phyloP scores from a whole-genome alignment of 768 basidiomycete genomes.

The Steccherinum ochraceum region DNA sequence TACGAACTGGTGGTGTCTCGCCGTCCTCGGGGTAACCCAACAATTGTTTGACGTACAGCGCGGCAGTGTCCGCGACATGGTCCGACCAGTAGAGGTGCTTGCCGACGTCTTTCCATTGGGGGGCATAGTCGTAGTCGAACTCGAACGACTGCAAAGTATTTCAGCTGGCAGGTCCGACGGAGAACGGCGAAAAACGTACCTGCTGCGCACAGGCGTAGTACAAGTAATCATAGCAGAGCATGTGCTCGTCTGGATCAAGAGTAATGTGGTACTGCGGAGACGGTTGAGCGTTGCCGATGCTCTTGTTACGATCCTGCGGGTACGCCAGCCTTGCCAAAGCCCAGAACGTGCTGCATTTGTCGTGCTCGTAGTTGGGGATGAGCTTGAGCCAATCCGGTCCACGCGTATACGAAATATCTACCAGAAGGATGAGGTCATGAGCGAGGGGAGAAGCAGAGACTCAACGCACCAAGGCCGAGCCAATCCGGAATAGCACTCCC shows the following conservation, averaged over 20 bases:
- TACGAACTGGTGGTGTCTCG: constrained; percentile 27
- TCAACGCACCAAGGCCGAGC: constrained; percentile 24
- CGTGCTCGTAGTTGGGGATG: constrained; percentile 25
- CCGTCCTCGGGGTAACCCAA: constrained; percentile 21
- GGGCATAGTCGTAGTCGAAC: constrained; percentile 25
- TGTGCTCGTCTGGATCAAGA: constrained; percentile 30
- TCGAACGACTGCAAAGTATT: constrained; percentile 21
- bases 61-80: constrained; percentile 23
- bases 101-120: constrained; percentile 30
- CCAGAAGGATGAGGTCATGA: constrained; percentile 2
- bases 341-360: constrained; percentile 27
- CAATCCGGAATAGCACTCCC: constrained; percentile 18
- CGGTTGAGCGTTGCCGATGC: constrained; percentile 18
- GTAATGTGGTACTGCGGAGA: constrained; percentile 19
- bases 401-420: constrained; percentile 32
- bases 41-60: constrained; percentile 22
- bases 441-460: not conserved
- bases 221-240: constrained; percentile 35
- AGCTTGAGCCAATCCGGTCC: constrained; percentile 27
- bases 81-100: constrained; percentile 28
- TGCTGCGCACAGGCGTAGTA: constrained; percentile 30
- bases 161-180: not conserved
- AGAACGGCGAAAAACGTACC: constrained; percentile 15
- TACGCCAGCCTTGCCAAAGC: constrained; percentile 26
- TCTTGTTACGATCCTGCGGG: constrained; percentile 23